A percentile compares a stretch with the other conserved stretches of the same genome.
Evolutionary conservation across 2,329 filamentous ascomycete genomes (phyloP).

Genomic region (Phoma sp.): DNA sequence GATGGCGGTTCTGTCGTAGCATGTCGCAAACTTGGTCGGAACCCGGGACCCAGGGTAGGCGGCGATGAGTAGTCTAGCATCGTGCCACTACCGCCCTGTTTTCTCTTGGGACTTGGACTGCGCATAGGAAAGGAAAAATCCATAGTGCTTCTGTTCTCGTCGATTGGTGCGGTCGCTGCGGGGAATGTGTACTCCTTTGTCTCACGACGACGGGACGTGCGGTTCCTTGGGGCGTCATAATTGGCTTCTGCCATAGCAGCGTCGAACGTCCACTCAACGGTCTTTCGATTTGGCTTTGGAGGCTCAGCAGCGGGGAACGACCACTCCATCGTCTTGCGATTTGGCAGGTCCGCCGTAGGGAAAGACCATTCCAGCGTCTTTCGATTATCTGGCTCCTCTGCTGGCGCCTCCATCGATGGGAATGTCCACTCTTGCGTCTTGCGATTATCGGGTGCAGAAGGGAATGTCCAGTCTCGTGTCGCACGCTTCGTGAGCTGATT

Average conservation of each 20-base stretch:
- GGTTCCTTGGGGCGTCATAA: constrained; percentile 39
- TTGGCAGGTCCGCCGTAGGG: constrained; percentile 39
- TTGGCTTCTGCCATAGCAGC: constrained; percentile 51
- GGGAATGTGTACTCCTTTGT: constrained; percentile 43
- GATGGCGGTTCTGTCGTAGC: constrained; percentile 50
- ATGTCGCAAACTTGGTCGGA: constrained; percentile 51
- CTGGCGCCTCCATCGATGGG: constrained; percentile 50
- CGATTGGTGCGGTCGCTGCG: constrained; percentile 20
- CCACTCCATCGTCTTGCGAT: constrained; percentile 55
- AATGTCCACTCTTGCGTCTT: constrained; percentile 63
- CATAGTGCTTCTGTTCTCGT: constrained; percentile 41
- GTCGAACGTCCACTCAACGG: constrained; percentile 58
- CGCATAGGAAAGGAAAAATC: constrained; percentile 46
- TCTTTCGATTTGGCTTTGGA: constrained; percentile 51
- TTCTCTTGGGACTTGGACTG: constrained; percentile 32
- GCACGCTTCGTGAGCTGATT: constrained; percentile 40
- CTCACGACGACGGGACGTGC: constrained; percentile 41
- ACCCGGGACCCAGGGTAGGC: constrained; percentile 41
- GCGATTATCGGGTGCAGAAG: constrained; percentile 44
- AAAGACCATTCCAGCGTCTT: constrained; percentile 64
- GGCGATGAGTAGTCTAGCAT: constrained; percentile 31
- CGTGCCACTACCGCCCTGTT: constrained; percentile 17
- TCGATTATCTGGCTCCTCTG: constrained; percentile 43
- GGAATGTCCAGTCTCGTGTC: constrained; percentile 62
- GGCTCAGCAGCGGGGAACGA: constrained; percentile 50